Percentiles rank a stretch among this genome's conserved stretches.
Conservation (phyloP, 2,329 filamentous ascomycete species). For the Arthrobotrys sphaeroides region DNA sequence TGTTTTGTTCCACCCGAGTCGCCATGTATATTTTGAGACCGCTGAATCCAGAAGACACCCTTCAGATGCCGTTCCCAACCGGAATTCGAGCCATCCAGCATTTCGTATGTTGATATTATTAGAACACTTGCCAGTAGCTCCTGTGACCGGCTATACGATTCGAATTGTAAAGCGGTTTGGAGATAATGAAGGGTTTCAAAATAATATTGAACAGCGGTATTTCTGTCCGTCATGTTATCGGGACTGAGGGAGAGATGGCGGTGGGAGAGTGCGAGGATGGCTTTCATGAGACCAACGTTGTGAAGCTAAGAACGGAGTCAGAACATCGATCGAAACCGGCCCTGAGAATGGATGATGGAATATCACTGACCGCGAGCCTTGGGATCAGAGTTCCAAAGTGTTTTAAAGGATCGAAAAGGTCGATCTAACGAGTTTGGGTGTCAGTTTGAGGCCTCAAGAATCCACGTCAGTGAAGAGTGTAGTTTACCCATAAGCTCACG, state of each 20-base stretch:
- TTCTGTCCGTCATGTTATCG: conserved; percentile 59
- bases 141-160: conserved; percentile 68
- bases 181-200: conserved; percentile 72
- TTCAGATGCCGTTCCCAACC: conserved; percentile 72
- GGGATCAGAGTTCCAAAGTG: conserved; percentile 60
- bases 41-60: conserved; percentile 73
- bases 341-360: conserved; percentile 62
- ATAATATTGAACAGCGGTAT: conserved; percentile 67
- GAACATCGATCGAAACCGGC: conserved; percentile 61
- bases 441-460: too few relatives aligned
- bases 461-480: too few relatives aligned
- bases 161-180: conserved; percentile 69
- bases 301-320: conserved; percentile 62
- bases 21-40: conserved; percentile 71
- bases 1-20: conserved; percentile 68
- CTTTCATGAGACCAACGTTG: conserved; percentile 69
- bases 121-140: conserved; percentile 70
- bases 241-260: conserved; percentile 64
- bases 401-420: conserved; percentile 60
- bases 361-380: conserved; percentile 58
- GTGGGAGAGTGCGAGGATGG: conserved; percentile 68
- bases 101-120: conserved; percentile 72
- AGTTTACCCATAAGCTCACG: conserved; percentile 56
- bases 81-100: conserved; percentile 69
- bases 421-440: too few relatives aligned